A percentile compares a stretch with the other conserved stretches of the same genome.
phyloP scores from a whole-genome alignment of 2,329 filamentous ascomycete genomes.

The Diaporthe sp. region DNA sequence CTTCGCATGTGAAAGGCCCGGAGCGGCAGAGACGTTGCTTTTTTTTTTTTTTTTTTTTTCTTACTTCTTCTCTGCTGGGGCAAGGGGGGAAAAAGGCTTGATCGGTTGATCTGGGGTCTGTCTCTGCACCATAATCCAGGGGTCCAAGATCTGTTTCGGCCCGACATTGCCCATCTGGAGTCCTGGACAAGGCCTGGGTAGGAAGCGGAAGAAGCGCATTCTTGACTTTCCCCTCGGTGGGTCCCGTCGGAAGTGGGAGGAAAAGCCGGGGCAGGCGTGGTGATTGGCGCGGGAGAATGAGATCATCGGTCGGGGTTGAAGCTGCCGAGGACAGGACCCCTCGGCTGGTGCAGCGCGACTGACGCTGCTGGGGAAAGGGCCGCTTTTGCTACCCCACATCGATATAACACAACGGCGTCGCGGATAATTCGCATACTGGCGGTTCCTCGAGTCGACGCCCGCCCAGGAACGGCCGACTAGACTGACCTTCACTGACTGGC shows the following conservation, averaged over 20 bases:
- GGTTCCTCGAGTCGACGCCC: neutral
- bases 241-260: constrained; percentile 17
- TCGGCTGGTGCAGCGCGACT: neutral
- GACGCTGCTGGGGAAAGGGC: constrained; percentile 11
- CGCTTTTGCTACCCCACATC: constrained; percentile 28
- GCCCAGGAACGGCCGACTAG: constrained; percentile 3
- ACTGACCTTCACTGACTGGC: neutral
- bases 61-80: no score
- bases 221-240: neutral
- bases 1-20: constrained; percentile 16
- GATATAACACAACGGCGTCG: constrained; percentile 24
- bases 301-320: constrained; percentile 32
- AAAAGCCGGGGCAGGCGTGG: constrained; percentile 21
- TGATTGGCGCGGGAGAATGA: constrained; percentile 33
- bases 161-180: neutral
- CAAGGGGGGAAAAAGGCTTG: neutral
- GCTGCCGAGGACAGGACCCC: constrained; percentile 18
- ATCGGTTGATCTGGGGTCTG: neutral
- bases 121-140: constrained; percentile 4
- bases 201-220: neutral
- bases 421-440: constrained; percentile 21
- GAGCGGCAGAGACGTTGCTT: neutral
- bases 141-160: constrained; percentile 27
- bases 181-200: constrained; percentile 5
- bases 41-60: neutral